Conservation (phyloP, 164 flowering plant genomes). For the Amborella trichopoda region DNA sequence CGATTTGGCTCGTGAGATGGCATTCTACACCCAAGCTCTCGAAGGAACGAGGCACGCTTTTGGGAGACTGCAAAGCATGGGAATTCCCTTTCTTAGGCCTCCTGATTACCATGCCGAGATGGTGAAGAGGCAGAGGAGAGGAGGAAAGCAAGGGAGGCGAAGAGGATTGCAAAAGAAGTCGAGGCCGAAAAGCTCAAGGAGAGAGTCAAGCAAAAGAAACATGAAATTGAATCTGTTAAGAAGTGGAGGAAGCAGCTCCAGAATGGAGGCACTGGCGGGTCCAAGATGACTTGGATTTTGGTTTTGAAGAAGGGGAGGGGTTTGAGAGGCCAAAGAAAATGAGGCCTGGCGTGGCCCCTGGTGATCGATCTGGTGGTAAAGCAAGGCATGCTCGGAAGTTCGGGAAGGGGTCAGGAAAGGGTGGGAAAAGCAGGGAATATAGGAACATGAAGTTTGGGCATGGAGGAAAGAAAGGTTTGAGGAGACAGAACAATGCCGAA, state of each 20-base stretch:
- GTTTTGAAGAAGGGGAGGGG: constrained; percentile 44
- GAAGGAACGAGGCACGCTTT: constrained; percentile 71
- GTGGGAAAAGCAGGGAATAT: constrained; percentile 21
- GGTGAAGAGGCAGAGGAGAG: constrained; percentile 95
- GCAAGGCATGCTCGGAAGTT: constrained; percentile 16
- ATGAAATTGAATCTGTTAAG: constrained; percentile 75
- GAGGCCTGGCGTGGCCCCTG: constrained; percentile 63
- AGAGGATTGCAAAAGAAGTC: constrained; percentile 67
- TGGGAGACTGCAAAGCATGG: constrained; percentile 51
- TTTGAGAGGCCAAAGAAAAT: constrained; percentile 52
- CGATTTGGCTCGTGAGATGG: constrained; percentile 64
- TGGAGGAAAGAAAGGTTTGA: constrained; percentile 63
- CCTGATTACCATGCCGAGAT: constrained; percentile 87
- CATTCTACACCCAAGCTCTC: constrained; percentile 77
- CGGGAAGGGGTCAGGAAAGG: constrained; percentile 24
- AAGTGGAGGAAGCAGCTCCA: constrained; percentile 95
- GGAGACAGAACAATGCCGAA: constrained; percentile 75
- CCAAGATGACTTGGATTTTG: constrained; percentile 17
- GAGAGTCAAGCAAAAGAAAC: constrained; percentile 70
- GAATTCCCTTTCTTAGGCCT: constrained; percentile 83
- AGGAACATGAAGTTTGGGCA: constrained; percentile 41
- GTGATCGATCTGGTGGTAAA: constrained; percentile 85
- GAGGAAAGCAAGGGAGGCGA: constrained; percentile 71
- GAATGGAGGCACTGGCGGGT: constrained; percentile 44
- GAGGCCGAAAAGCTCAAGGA: constrained; percentile 76